Conservation (phyloP, 164 flowering plant genomes). For the Paratinospora sagittata region DNA sequence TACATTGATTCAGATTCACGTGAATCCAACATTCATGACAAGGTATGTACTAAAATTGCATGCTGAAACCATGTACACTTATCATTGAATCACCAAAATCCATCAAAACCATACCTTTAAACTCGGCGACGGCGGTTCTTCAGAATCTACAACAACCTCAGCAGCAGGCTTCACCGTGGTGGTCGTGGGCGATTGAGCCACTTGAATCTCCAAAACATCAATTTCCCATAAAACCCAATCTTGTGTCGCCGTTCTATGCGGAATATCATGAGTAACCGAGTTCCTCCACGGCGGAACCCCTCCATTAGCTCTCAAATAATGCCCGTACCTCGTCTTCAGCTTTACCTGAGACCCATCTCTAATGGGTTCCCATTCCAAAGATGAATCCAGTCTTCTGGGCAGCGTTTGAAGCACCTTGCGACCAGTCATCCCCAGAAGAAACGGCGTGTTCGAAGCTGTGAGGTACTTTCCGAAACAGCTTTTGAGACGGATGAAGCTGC, state of each 20-base stretch:
- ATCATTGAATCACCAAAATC: too few relatives aligned
- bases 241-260: slow-evolving; percentile 57
- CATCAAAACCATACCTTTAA: too few relatives aligned
- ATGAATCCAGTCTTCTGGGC: slow-evolving; percentile 54
- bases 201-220: slow-evolving; percentile 44
- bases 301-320: slow-evolving; percentile 79
- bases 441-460: slow-evolving; percentile 74
- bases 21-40: too few relatives aligned
- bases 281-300: slow-evolving; percentile 87
- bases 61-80: too few relatives aligned
- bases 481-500: slow-evolving; percentile 53
- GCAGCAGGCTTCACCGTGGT: background rate
- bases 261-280: slow-evolving; percentile 75
- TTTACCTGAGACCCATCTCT: slow-evolving; percentile 50
- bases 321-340: slow-evolving; percentile 64
- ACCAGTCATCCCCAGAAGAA: slow-evolving; percentile 79
- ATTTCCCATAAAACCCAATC: slow-evolving; percentile 82
- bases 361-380: slow-evolving; percentile 81
- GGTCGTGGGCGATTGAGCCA: background rate
- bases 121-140: too few relatives aligned
- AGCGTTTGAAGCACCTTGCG: slow-evolving; percentile 57
- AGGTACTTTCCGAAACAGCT: slow-evolving; percentile 69
- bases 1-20: too few relatives aligned
- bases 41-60: too few relatives aligned
- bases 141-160: too few relatives aligned